phyloP scores from a whole-genome alignment of 768 basidiomycete species.

The Phylloporus sp. region DNA sequence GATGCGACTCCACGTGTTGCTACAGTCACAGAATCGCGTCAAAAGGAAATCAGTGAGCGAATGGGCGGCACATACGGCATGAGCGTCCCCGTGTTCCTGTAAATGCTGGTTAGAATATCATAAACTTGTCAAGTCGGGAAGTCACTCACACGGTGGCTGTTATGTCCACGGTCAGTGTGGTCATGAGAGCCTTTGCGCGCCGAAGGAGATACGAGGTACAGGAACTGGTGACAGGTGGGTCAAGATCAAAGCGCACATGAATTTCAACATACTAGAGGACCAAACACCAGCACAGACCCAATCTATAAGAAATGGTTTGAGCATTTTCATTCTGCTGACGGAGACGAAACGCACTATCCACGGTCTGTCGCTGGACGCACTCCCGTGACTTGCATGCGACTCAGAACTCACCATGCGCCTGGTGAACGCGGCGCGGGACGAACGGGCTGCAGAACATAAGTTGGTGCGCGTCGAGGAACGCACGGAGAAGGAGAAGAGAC shows the following conservation, averaged over 20 bases:
- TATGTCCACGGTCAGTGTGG: constrained; percentile 20
- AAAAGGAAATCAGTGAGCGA: neutral
- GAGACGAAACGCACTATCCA: constrained; percentile 27
- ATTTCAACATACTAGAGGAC: constrained; percentile 24
- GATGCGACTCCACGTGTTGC: constrained; percentile 15
- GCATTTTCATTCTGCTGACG: neutral
- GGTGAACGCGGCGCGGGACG: constrained; percentile 13
- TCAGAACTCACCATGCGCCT: constrained; percentile 27
- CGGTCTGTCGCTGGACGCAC: constrained; percentile 17
- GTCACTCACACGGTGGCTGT: constrained; percentile 21
- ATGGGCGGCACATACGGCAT: constrained; percentile 14
- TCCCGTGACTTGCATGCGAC: constrained; percentile 18
- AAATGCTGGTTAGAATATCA: constrained; percentile 11
- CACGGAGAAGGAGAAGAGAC: constrained; percentile 13
- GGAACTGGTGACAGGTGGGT: constrained; percentile 15
- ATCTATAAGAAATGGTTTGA: constrained; percentile 14
- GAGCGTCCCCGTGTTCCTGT: constrained; percentile 14
- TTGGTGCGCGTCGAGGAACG: constrained; percentile 13
- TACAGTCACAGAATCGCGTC: constrained; percentile 7
- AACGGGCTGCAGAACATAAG: constrained; percentile 5
- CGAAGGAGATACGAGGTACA: constrained; percentile 31
- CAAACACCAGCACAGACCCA: constrained; percentile 31
- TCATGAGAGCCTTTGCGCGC: constrained; percentile 22
- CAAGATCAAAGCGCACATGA: neutral
- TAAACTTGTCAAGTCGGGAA: neutral